Base-by-base conservation (phyloP, 805 yeast genomes). In the Scheffersomyces stipitis region DNA sequence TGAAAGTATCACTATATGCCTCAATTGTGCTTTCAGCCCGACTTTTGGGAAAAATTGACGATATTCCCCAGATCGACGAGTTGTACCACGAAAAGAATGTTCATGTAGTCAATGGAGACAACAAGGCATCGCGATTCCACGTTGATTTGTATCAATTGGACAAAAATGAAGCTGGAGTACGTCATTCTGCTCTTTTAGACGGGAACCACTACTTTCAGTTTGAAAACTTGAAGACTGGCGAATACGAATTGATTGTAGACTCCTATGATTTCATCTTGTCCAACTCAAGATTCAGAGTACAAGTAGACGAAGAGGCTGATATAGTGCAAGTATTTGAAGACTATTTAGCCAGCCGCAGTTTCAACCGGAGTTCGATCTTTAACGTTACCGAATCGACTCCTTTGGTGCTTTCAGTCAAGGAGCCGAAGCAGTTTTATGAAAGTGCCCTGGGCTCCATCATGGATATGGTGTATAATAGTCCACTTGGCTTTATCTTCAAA, bases 401-500 rank as follows among this genome's bases (percentile, higher is more conserved):
- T 8, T 49, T 66, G 17, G 15, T 31, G 2, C 44, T 64, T n/a
- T 39, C 45, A 8, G 44, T 52, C 23, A 32, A 33, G 9, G 56
- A 44, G 15, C 34, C 41, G 22, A 62, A 64, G 34, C 55, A 59
- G 38, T 69, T 58, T 45, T 69, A 69, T 42, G 69, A 66, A 41
- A 40, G 37, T 15, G 44, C 63, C 4, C 56, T 41, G 37, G 58
- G 64, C 12, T 55, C 62, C 12, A 31, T 69, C 15, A 28, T 40
- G 1, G 66, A 57, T 28, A 52, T 68, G 61, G 27, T 69, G 7
- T 42, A 62, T 59, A 54, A 52, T 38, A 60, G 71, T 47, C 75
- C 75, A 3, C 52, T 69, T 26, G 75, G 75, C 5, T 55, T 60
- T 40, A 63, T 69, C 10, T 68, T 69, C 48, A 54, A 50, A 33